A percentile compares a stretch with the other conserved stretches of the same genome.
phyloP scores from a whole-genome alignment of 2,329 filamentous ascomycete genomes.

The Botrytis fragariae region DNA sequence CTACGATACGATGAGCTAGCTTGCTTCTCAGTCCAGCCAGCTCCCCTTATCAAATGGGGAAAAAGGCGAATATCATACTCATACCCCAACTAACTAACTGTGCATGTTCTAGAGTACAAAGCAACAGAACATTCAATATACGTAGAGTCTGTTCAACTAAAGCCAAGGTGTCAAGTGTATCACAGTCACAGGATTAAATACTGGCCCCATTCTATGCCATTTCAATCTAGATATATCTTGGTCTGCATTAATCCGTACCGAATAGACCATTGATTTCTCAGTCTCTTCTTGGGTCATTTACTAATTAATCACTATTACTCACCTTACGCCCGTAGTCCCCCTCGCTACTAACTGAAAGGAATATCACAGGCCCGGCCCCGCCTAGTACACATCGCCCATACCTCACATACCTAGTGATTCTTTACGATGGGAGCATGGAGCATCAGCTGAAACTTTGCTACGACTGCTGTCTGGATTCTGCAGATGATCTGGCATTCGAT shows the following conservation, averaged over 20 bases:
- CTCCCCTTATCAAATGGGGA: not conserved
- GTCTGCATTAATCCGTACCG: not conserved
- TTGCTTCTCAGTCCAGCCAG: not conserved
- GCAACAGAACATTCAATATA: not conserved
- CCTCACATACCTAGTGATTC: not conserved
- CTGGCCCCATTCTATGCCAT: not conserved
- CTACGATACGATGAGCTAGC: not conserved
- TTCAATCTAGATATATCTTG: not conserved
- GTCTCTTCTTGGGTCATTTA: not conserved
- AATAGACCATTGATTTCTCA: not conserved
- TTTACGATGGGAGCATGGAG: not conserved
- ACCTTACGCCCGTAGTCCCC: not conserved
- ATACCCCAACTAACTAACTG: too few species aligned
- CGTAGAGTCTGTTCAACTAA: not conserved
- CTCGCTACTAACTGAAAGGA: not conserved
- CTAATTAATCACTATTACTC: not conserved
- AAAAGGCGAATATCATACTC: not conserved
- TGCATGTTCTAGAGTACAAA: not conserved
- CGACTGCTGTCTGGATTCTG: not conserved
- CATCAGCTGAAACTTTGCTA: not conserved
- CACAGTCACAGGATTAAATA: not conserved
- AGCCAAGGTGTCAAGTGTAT: not conserved
- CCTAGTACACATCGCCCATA: not conserved
- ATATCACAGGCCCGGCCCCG: not conserved
- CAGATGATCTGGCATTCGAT: slow-evolving; percentile 7